A percentile compares a stretch with the other conserved stretches of the same genome.
Evolutionary conservation across 139 green algal genomes (phyloP).

Genomic region (Nannochloris sp.): DNA sequence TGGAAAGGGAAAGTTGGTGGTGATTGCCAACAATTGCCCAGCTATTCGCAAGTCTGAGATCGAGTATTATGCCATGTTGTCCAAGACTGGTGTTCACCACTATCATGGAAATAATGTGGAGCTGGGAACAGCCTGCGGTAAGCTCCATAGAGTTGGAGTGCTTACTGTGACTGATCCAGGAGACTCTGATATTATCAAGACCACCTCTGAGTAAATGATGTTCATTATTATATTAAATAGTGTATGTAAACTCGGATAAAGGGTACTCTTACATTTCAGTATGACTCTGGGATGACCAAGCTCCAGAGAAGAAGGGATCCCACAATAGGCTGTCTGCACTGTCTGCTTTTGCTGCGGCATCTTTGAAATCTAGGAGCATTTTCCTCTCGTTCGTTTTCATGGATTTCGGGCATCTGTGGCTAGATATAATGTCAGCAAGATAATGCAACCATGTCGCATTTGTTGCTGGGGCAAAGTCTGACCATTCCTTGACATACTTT

Average conservation of each 20-base stretch:
- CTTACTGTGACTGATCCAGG: constrained; percentile 96
- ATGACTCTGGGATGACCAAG: too few species aligned
- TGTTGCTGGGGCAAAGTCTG: constrained; percentile 49
- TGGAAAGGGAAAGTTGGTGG: constrained; percentile 96
- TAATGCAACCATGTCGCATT: constrained; percentile 93
- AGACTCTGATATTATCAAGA: constrained; percentile 91
- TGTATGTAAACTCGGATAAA: neutral
- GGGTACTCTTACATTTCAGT: neutral
- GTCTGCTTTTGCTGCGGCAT: too few species aligned
- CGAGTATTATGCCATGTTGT: constrained; percentile 99
- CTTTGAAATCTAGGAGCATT: too few species aligned
- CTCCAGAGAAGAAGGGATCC: too few species aligned
- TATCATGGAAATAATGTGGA: constrained; percentile 99
- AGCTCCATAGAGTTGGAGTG: constrained; percentile 85
- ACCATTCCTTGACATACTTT: constrained; percentile 62
- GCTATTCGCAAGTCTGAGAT: constrained; percentile 94
- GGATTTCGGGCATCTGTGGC: constrained; percentile 34
- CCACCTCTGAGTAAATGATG: constrained; percentile 19
- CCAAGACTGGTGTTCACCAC: constrained; percentile 97
- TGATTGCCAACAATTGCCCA: constrained; percentile 97
- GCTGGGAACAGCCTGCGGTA: constrained; percentile 95
- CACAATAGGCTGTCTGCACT: too few species aligned
- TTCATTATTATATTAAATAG: constrained; percentile 1
- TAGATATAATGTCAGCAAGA: constrained; percentile 71
- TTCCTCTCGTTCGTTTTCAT: too few species aligned